Percentiles rank a stretch among this genome's conserved stretches.
Conservation (phyloP, 2,329 filamentous ascomycete genomes). For the Exophiala xenobiotica region DNA sequence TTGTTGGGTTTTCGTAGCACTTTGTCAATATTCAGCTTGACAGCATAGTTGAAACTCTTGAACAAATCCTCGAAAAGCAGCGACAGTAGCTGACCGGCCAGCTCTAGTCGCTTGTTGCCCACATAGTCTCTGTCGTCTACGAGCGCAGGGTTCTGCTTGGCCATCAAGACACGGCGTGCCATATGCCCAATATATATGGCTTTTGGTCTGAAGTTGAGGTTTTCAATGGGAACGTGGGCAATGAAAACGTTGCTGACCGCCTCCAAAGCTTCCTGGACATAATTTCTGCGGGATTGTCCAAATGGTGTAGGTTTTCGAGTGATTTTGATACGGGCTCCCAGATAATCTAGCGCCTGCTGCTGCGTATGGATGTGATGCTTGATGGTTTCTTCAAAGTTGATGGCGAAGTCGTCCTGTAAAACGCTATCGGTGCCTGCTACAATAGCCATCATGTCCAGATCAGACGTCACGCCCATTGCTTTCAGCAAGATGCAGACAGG, state of each 20-base stretch:
- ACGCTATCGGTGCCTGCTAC: constrained; percentile 82
- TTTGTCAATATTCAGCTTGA: constrained; percentile 94
- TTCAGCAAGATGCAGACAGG: constrained; percentile 92
- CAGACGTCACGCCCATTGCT: constrained; percentile 87
- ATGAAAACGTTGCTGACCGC: constrained; percentile 90
- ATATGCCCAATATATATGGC: constrained; percentile 95
- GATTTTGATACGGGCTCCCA: constrained; percentile 84
- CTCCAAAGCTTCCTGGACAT: constrained; percentile 88
- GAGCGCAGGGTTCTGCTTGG: constrained; percentile 80
- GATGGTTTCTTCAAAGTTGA: constrained; percentile 91
- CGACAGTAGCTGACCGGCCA: constrained; percentile 91
- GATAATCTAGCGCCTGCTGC: constrained; percentile 90
- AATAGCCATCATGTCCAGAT: constrained; percentile 90
- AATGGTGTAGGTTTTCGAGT: constrained; percentile 63
- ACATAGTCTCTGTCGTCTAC: constrained; percentile 98
- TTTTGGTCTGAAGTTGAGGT: constrained; percentile 94
- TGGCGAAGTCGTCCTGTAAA: constrained; percentile 91
- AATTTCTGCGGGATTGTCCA: constrained; percentile 66
- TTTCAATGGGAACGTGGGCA: constrained; percentile 87
- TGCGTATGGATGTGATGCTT: constrained; percentile 86
- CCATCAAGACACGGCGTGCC: constrained; percentile 94
- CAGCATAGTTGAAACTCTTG: constrained; percentile 86
- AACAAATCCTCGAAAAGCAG: constrained; percentile 96
- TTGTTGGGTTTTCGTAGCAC: constrained; percentile 90
- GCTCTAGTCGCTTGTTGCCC: constrained; percentile 91